Conservation (phyloP, 164 flowering plant species). For the Vitis vinifera region ASM3070453v1 NC_081818.1:23967501-23968000, state of each 20-base stretch:
- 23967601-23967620: too few species aligned
- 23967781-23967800: background rate
- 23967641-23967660: too few species aligned
- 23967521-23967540: too few species aligned
- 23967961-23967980: background rate
- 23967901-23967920: background rate
- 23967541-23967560: too few species aligned
- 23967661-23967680: too few species aligned
- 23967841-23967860: background rate
- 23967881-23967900: background rate
- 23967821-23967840: too few species aligned
- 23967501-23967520: too few species aligned
- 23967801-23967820: constrained; percentile 3
- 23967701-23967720: background rate
- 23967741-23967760: background rate
- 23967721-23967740: background rate
- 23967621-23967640: too few species aligned
- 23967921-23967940: background rate
- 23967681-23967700: too few species aligned
- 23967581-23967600: too few species aligned
- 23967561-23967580: too few species aligned
- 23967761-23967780: background rate
- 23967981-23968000: constrained; percentile 8
- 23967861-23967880: background rate
- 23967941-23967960: constrained; percentile 1